Evolutionary conservation across 495 filamentous ascomycete genomes (phyloP).

Genomic region (Trichoderma reesei): DNA sequence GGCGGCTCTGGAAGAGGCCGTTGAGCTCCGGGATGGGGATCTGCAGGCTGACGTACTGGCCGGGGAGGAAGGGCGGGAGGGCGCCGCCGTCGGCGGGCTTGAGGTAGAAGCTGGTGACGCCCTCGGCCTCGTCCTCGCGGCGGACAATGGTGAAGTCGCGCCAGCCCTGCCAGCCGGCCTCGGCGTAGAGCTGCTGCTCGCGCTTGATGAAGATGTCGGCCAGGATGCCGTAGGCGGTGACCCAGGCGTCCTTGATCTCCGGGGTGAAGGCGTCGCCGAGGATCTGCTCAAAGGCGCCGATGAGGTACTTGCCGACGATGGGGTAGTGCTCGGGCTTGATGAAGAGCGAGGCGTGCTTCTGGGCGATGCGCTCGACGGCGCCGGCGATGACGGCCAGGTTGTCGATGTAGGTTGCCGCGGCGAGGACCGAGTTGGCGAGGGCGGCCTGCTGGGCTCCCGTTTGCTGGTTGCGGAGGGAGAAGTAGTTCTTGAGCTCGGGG

Average conservation of each 20-base stretch:
- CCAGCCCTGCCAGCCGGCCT: constrained; percentile 52
- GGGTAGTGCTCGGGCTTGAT: constrained; percentile 58
- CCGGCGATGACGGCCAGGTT: constrained; percentile 49
- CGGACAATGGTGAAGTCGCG: constrained; percentile 51
- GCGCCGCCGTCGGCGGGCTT: constrained; percentile 48
- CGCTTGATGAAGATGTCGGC: constrained; percentile 55
- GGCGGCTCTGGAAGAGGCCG: constrained; percentile 49
- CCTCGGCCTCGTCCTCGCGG: constrained; percentile 48
- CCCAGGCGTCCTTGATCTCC: constrained; percentile 59
- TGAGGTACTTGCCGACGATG: constrained; percentile 57
- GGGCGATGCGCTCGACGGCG: constrained; percentile 62
- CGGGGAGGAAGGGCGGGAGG: constrained; percentile 53
- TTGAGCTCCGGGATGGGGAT: constrained; percentile 47
- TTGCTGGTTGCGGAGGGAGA: constrained; percentile 56
- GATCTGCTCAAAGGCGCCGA: constrained; percentile 57
- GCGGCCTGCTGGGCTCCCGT: constrained; percentile 56
- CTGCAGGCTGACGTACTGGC: constrained; percentile 61
- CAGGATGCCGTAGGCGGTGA: constrained; percentile 52
- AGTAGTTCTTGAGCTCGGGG: constrained; percentile 53
- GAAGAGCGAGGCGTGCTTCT: constrained; percentile 65
- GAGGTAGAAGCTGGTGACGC: constrained; percentile 59
- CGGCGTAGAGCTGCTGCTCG: constrained; percentile 51
- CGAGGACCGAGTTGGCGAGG: constrained; percentile 55
- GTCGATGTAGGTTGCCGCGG: constrained; percentile 64
- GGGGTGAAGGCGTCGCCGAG: constrained; percentile 57